Conservation (phyloP, 257 asterid species). For the Petunia secreta region DNA sequence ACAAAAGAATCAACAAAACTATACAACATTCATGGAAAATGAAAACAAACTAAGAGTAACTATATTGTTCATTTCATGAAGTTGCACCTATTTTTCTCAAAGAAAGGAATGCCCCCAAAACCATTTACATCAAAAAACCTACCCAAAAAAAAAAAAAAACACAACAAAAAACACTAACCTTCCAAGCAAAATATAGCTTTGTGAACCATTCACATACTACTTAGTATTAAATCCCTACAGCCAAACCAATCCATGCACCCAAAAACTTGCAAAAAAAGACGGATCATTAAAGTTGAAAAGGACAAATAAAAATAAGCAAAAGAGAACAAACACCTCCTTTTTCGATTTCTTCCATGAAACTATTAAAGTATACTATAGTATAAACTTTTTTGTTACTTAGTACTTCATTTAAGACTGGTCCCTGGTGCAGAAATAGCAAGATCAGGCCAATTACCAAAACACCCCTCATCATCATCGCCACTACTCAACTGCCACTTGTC, state of each 20-base stretch:
- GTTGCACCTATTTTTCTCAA: conserved; percentile 18
- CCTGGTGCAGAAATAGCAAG: conserved; percentile 64
- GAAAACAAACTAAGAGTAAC: not conserved
- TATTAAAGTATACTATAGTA: not conserved
- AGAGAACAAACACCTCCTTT: not conserved
- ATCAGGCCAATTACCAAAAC: conserved; percentile 57
- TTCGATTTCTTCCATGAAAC: not conserved
- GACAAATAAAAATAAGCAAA: not conserved
- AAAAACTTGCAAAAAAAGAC: conserved; percentile 21
- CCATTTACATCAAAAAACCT: not conserved
- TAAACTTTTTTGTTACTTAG: not conserved
- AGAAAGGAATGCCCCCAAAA: not conserved
- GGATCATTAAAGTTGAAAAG: not conserved
- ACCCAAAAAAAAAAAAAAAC: not conserved
- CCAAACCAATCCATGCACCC: conserved; percentile 23
- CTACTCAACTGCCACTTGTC: conserved; percentile 58
- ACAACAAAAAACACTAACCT: not conserved
- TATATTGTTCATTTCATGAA: conserved; percentile 13
- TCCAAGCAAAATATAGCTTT: not conserved
- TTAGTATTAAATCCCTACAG: not conserved
- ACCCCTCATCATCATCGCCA: conserved; percentile 37
- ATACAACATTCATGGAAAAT: not conserved
- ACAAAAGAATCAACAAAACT: not conserved
- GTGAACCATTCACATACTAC: not conserved
- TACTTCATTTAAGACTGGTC: conserved; percentile 43